These are phyloP conservation scores for Fusarium sp. DNA, from an alignment of 2,329 filamentous ascomycete genomes.

Conservation along the genomic window DNA sequence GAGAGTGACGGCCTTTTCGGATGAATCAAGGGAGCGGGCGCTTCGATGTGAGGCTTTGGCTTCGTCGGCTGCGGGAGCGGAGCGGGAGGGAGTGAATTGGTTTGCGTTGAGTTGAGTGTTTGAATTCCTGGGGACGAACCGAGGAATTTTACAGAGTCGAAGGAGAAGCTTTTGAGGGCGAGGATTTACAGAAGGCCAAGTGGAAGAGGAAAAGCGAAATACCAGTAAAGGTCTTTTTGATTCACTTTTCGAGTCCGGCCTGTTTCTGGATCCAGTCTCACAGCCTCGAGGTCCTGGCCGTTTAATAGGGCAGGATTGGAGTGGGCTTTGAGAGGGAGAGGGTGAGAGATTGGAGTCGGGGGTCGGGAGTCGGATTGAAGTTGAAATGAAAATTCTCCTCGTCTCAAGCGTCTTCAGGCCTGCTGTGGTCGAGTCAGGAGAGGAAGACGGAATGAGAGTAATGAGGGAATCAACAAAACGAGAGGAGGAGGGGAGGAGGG, in stretches of 20 bases:
- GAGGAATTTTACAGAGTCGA: constrained; percentile 56
- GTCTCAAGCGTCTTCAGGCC: constrained; percentile 53
- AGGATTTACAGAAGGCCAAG: constrained; percentile 38
- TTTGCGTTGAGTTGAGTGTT: constrained; percentile 11
- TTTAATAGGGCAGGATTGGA: constrained; percentile 44
- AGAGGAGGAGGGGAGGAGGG: constrained; percentile 57
- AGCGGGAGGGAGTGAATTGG: constrained; percentile 43
- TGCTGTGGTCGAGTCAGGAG: constrained; percentile 59
- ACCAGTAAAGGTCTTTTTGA: constrained; percentile 57
- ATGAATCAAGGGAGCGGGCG: constrained; percentile 49
- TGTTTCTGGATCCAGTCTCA: constrained; percentile 45
- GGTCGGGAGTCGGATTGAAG: not conserved
- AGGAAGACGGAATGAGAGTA: constrained; percentile 60
- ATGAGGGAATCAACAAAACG: constrained; percentile 64
- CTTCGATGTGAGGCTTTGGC: constrained; percentile 41
- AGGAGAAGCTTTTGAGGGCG: constrained; percentile 40
- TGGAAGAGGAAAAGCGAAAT: constrained; percentile 51
- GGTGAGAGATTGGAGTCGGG: constrained; percentile 28
- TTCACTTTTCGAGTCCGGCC: constrained; percentile 49
- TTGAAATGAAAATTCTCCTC: constrained; percentile 51
- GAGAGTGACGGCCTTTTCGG: constrained; percentile 47
- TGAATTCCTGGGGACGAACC: constrained; percentile 59
- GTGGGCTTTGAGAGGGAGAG: constrained; percentile 38
- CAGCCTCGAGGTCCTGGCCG: constrained; percentile 48
- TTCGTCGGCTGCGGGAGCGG: constrained; percentile 36